Base-by-base conservation (phyloP, 2,329 filamentous ascomycete genomes). In the Penicillium janthinellum region DNA sequence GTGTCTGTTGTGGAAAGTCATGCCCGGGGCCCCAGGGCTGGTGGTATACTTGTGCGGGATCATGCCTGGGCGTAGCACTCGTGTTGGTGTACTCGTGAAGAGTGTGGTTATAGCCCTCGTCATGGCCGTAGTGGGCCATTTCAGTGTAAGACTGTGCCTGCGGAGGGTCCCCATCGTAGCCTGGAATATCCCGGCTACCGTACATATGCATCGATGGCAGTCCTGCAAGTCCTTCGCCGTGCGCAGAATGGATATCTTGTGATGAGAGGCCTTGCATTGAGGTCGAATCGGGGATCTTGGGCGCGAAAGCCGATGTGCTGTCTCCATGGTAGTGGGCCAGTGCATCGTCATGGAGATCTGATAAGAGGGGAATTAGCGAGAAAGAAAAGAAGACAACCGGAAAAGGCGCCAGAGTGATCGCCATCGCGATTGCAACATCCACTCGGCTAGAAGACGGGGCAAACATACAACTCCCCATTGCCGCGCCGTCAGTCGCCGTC, bases 331-430 rank as follows among this genome's bases (percentile, higher is more conserved):
- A 59, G 28, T 54, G 45, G 28, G 42, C 49, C 10, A 45, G 47
- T 35, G 56, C 37, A 52, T 61, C 54, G 17, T 58, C 57, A 15
- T 50, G 42, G 17, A 55, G 15, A 44, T 59, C 62, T 64, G 22
- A 22, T 49, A 20, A 28, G 38, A 35, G 20, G 41, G 15, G 50
- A 38, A 10, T 55, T 15, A 35, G 20, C 38, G 5, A 39, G 17
- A 35, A 54, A 54, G 35, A 15, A 37, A 35, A 28, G 3, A 17
- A 17, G 39, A 52, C 17, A 41, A 31, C 15, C 12, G 7, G 14
- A 17, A 11, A 41, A n/a, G 28, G 22, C 12, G 6, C 14, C 20
- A 53, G 50, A 1, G 41, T 12, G 22, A 20, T 41, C 3, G 25
- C 25, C 12, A 44, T 22, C 7, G 2, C 22, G 25, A 31, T 31